A percentile compares a stretch with the other conserved stretches of the same genome.
These are phyloP conservation scores for Lactarius vividus DNA, from an alignment of 768 basidiomycete genomes.

Conservation along the genomic window DNA sequence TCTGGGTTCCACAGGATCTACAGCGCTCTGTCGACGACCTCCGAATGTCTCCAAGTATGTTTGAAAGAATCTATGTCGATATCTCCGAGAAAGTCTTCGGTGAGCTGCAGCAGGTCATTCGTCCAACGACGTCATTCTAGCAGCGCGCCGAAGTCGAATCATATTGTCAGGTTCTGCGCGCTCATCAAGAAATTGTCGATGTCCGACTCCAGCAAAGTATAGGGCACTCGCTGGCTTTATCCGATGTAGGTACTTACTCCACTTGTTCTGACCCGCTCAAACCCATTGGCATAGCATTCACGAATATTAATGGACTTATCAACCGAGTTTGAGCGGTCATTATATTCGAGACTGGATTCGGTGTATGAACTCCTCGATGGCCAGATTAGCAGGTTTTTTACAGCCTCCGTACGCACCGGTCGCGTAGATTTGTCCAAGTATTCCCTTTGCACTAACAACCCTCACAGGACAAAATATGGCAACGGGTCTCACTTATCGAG, in stretches of 20 bases:
- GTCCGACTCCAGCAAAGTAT: conserved; percentile 17
- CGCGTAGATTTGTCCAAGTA: background rate
- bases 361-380: conserved; percentile 8
- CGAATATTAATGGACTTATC: conserved; percentile 9
- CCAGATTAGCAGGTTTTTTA: conserved; percentile 4
- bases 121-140: background rate
- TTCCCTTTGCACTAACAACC: background rate
- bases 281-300: conserved; percentile 5
- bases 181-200: conserved; percentile 15
- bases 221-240: conserved; percentile 14
- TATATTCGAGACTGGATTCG: conserved; percentile 12
- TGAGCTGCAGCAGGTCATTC: conserved; percentile 18
- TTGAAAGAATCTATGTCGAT: conserved; percentile 14
- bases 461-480: conserved; percentile 16
- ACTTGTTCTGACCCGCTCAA: background rate
- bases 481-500: conserved; percentile 15
- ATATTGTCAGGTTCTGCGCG: conserved; percentile 6
- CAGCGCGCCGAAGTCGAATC: background rate
- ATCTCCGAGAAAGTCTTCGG: conserved; percentile 11
- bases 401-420: conserved; percentile 9
- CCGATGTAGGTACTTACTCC: conserved; percentile 7
- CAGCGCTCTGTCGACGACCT: conserved; percentile 12
- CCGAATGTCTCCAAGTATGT: conserved; percentile 9
- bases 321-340: conserved; percentile 18
- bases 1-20: conserved; percentile 9